These are phyloP conservation scores for Neofusicoccum cordaticola DNA, from an alignment of 2,329 filamentous ascomycete species.

Conservation along the genomic window DNA sequence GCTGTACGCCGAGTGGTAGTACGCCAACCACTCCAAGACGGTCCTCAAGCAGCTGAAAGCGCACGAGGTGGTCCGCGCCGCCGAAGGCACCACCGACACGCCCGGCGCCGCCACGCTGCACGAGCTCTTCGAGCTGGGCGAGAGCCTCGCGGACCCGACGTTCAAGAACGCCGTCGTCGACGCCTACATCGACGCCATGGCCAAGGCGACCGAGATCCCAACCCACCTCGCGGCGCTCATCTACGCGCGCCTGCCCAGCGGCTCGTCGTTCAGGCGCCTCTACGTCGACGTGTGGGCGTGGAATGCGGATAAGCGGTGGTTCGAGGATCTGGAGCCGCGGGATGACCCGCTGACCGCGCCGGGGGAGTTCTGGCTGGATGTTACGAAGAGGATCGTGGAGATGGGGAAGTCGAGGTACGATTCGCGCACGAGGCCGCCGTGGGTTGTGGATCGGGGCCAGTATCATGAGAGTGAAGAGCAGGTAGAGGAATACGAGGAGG, in stretches of 20 bases:
- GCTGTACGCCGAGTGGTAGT: slow-evolving; percentile 17
- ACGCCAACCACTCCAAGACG: not conserved
- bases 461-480: not conserved
- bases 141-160: slow-evolving; percentile 22
- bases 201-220: not conserved
- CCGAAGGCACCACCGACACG: not conserved
- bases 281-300: slow-evolving; percentile 1
- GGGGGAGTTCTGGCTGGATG: not conserved
- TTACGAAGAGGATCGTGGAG: not conserved
- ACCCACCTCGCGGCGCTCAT: not conserved
- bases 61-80: not conserved
- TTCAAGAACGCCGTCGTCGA: slow-evolving; percentile 27
- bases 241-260: not conserved
- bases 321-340: not conserved
- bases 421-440: not conserved
- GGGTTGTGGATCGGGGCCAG: not conserved
- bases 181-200: slow-evolving; percentile 18
- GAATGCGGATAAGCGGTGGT: not conserved
- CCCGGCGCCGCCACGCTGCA: not conserved
- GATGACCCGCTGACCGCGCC: not conserved
- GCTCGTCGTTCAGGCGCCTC: not conserved
- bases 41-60: not conserved
- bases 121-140: slow-evolving; percentile 24
- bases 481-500: not conserved
- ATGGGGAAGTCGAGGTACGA: not conserved